These are phyloP conservation scores for Xylaria sp. DNA, from an alignment of 495 filamentous ascomycete genomes.

Conservation along the genomic window DNA sequence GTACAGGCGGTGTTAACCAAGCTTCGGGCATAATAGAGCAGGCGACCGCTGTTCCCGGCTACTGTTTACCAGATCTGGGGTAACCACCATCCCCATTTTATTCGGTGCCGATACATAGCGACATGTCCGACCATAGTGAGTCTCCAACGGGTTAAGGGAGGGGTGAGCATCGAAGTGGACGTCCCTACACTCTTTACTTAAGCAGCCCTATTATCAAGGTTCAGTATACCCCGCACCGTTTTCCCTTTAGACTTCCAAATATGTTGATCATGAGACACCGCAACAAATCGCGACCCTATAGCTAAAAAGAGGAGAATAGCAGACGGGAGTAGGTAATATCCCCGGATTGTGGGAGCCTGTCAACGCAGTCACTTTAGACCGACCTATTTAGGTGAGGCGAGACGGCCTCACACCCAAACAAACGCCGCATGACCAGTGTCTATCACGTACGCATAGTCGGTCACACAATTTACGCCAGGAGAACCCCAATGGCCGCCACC, in stretches of 20 bases:
- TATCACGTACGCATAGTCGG: not conserved
- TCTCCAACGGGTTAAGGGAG: not conserved
- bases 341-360: not conserved
- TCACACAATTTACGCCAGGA: not conserved
- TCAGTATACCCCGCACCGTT: constrained; percentile 5
- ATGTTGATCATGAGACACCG: not conserved
- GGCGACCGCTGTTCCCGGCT: not conserved
- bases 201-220: not conserved
- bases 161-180: not conserved
- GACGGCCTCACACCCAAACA: not conserved
- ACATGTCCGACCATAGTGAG: not conserved
- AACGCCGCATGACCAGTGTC: not conserved
- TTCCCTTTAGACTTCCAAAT: not conserved
- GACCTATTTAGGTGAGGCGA: not conserved
- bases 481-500: constrained; percentile 1
- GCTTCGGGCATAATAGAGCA: not conserved
- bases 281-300: not conserved
- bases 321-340: too few species aligned
- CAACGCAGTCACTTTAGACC: not conserved
- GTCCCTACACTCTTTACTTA: not conserved
- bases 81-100: not conserved
- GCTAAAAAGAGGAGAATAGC: not conserved
- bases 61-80: not conserved
- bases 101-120: not conserved
- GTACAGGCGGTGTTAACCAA: not conserved